Evolutionary conservation across 2,329 filamentous ascomycete genomes (phyloP), one percentile per base, ranked within the genome.

Genomic region (Pestalotiopsis sp.): DNA sequence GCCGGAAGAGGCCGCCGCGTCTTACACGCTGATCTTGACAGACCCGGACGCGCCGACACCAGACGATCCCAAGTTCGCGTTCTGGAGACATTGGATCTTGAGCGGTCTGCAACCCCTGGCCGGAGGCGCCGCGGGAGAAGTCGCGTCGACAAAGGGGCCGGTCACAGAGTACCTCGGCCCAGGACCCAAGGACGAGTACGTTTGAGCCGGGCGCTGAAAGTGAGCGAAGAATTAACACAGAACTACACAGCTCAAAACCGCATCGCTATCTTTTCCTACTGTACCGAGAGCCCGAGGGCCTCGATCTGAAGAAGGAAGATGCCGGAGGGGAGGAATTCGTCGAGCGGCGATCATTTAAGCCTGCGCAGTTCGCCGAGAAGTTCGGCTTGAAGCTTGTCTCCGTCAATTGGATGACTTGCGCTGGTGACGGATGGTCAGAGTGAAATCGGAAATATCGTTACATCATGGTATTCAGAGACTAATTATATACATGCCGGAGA

Each of bases 21-120:
- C 78, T 1, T 88, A 85, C 75, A 80, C 82, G 45, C 77, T 87
- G 64, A 77, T 88, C 70, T 78, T 88, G 56, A 79, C 87, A 25
- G 86, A 88, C 67, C 85, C 86, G 0, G 86, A 88, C 69, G 86
- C 86, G 23, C 86, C 86, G 0, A 87, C 85, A 0, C 86, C 86
- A 0, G 83, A 85, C 45, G 83, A 88, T 64, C 85, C 84, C 5
- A 87, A 85, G 72, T 87, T 86, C 72, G 83, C 85, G 0, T 87
- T 85, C 72, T 88, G 85, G 85, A 79, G 86, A 23, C 86, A 88
- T 72, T 88, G 84, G 84, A 80, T 88, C 31, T 74, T 87, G 0
- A 75, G 80, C 3, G 82, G 82, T 0, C 60, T 85, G 64, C 78
- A 77, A 67, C 79, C 82, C 1, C 52, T 75, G 58, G 68, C 71